Evolutionary conservation across 1,284 basidiomycete genomes (phyloP), one percentile per base, ranked within the genome.

Genomic region (Cutaneotrichosporon sp.): DNA sequence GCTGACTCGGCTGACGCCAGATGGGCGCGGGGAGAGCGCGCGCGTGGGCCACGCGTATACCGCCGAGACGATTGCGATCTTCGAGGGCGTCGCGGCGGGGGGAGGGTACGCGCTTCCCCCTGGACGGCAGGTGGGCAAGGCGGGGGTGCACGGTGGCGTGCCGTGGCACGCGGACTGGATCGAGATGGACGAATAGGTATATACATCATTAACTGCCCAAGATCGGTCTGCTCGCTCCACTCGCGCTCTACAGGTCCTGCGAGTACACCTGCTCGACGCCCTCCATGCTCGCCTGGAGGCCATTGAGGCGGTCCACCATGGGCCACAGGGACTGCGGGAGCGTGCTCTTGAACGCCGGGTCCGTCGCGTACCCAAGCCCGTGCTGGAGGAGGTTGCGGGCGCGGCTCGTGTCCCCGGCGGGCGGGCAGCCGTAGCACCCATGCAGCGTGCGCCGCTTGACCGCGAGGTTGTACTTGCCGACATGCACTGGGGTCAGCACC

Each of bases 341-440:
- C 5, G 79, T 81, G 16, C 82, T 73, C 27, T 79, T 75, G 73
- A 92, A 91, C 9, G 65, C 54, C 0, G 81, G 78, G 36, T 84
- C 84, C 54, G 50, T 51, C 11, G 65, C 62, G 54, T 70, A 92
- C 29, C 79, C 73, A 53, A 92, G 74, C 6, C 86, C 88, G 71
- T 92, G 91, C 78, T 92, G 89, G n/a, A 92, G 83, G 18, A 92
- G 82, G 70, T 91, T 91, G 38, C 89, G 80, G 7, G 89, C 89
- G 1, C 90, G 84, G 4, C 81, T 79, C 2, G 83, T 81, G 7
- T 89, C 88, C 0, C 87, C 88, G 2, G 83, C 82, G 0, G 67
- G 66, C 16, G 82, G 80, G 63, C 86, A 85, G 1, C 90, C 90
- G 75, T 89, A 87, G 58, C 82, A 86, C 1, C 85, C 90, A 69